These are phyloP conservation scores for Saccharomyces jurei DNA, from an alignment of 805 yeast genomes.

Conservation along the genomic window DNA sequence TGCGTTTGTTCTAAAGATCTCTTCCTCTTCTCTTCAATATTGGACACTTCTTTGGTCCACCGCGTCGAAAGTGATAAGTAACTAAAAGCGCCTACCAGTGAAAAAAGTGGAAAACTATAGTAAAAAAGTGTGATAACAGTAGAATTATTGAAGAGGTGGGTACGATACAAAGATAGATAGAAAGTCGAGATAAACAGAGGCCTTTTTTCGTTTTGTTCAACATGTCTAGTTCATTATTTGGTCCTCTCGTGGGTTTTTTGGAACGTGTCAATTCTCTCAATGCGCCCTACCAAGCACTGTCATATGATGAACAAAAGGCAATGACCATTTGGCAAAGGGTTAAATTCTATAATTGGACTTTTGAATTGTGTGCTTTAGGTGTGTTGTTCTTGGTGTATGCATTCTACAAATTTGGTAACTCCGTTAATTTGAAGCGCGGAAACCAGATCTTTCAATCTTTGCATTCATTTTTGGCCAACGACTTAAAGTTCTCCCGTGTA, in stretches of 20 bases:
- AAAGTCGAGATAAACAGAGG: background rate
- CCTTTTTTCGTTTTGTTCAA: background rate
- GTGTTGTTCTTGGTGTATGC: constrained; percentile 43
- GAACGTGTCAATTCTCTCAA: constrained; percentile 7
- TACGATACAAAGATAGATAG: background rate
- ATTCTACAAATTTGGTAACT: constrained; percentile 51
- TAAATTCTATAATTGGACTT: constrained; percentile 60
- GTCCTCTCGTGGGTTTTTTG: background rate
- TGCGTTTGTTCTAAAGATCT: background rate
- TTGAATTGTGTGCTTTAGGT: constrained; percentile 53
- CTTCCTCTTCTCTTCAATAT: background rate
- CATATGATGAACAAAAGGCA: constrained; percentile 45
- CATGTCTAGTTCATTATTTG: background rate
- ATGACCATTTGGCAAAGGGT: constrained; percentile 57
- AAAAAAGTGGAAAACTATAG: background rate
- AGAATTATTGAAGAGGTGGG: background rate
- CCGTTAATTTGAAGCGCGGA: constrained; percentile 50
- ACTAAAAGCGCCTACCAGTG: background rate
- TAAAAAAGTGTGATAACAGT: background rate
- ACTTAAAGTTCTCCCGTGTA: constrained; percentile 60
- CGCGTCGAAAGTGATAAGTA: background rate
- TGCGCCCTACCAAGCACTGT: constrained; percentile 23
- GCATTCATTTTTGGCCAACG: constrained; percentile 45
- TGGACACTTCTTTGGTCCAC: background rate
- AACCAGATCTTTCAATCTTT: constrained; percentile 43